These are phyloP conservation scores for Quercus variabilis DNA, from an alignment of 306 rosid genomes.

Conservation along the genomic window DNA sequence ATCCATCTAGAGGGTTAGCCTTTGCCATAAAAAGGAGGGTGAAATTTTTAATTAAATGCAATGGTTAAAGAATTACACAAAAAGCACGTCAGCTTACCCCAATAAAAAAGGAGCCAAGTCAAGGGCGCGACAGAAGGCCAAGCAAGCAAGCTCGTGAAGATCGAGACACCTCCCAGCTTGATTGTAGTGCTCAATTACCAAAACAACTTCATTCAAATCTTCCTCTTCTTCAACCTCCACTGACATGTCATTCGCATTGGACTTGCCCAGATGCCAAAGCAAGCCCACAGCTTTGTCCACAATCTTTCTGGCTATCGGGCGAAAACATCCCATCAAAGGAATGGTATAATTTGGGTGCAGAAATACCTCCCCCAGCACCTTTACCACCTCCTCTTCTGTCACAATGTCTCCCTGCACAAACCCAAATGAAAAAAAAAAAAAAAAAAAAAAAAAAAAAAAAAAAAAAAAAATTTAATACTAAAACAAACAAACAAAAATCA, in stretches of 20 bases:
- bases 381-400: slow-evolving; percentile 65
- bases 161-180: slow-evolving; percentile 61
- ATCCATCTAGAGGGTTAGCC: background rate
- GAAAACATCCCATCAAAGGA: slow-evolving; percentile 72
- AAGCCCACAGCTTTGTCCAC: slow-evolving; percentile 54
- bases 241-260: slow-evolving; percentile 31
- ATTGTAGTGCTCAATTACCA: slow-evolving; percentile 46
- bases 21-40: background rate
- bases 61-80: background rate
- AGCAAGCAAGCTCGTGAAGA: slow-evolving; percentile 86
- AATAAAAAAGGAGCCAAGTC: slow-evolving; percentile 60
- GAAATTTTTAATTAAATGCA: background rate
- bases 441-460: too few species aligned
- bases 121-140: slow-evolving; percentile 73
- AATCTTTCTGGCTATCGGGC: slow-evolving; percentile 45
- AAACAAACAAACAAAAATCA: background rate
- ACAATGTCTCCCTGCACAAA: slow-evolving; percentile 42
- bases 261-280: slow-evolving; percentile 56
- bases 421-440: background rate
- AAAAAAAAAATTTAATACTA: too few species aligned
- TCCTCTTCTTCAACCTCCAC: slow-evolving; percentile 22
- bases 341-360: slow-evolving; percentile 63
- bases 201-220: slow-evolving; percentile 37
- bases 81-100: slow-evolving; percentile 45
- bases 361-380: slow-evolving; percentile 52